Conservation (phyloP, 441 rosid species). For the Erysimum cheiri region DNA sequence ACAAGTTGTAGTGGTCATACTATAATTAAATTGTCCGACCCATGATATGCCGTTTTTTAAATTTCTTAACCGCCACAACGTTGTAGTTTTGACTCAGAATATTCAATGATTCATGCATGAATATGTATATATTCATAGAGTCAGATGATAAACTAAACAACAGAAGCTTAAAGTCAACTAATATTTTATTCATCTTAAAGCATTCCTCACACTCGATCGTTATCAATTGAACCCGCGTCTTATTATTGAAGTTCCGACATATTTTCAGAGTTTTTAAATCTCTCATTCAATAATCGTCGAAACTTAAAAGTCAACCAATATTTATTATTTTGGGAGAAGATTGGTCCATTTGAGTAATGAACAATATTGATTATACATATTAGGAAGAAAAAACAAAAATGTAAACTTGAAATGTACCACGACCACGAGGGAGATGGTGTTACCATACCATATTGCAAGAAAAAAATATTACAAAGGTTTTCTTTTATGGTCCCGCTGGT, state of each 20-base stretch:
- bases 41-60: neutral
- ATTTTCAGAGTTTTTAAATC: slow-evolving; percentile 1
- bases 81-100: slow-evolving; percentile 28
- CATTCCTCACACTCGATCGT: slow-evolving; percentile 21
- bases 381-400: slow-evolving; percentile 25
- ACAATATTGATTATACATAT: slow-evolving; percentile 13
- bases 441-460: slow-evolving; percentile 40
- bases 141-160: slow-evolving; percentile 25
- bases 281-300: slow-evolving; percentile 10
- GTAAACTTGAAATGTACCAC: slow-evolving; percentile 40
- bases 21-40: neutral
- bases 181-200: slow-evolving; percentile 26
- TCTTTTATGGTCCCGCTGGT: slow-evolving; percentile 39
- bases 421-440: slow-evolving; percentile 45
- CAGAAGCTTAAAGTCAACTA: slow-evolving; percentile 38
- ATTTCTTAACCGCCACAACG: neutral
- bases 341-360: slow-evolving; percentile 36
- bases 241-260: slow-evolving; percentile 19
- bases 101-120: slow-evolving; percentile 4
- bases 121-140: neutral
- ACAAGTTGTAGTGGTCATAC: slow-evolving; percentile 2
- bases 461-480: slow-evolving; percentile 12
- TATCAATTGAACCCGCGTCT: slow-evolving; percentile 8
- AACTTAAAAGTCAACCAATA: slow-evolving; percentile 38
- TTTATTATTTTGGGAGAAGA: slow-evolving; percentile 21